A percentile compares a stretch with the other conserved stretches of the same genome.
Conservation (phyloP, 768 basidiomycete genomes). For the Kwoniella botswanensis region DNA sequence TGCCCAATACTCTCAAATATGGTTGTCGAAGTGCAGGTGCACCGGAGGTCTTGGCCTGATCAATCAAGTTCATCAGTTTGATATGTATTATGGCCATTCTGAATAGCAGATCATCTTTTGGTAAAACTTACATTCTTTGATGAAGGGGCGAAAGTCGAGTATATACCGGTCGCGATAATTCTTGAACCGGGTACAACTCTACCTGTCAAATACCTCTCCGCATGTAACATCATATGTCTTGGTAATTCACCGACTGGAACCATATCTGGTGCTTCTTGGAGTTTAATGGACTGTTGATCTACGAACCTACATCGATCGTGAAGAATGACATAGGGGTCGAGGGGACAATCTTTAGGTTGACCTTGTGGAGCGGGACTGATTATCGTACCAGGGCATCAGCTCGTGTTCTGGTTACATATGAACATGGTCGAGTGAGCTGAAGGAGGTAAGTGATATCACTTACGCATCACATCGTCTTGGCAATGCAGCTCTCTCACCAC, state of each 20-base stretch:
- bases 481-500: slow-evolving; percentile 79
- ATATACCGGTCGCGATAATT: slow-evolving; percentile 92
- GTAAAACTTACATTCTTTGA: slow-evolving; percentile 65
- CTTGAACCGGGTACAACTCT: slow-evolving; percentile 95
- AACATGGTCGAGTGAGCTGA: neutral
- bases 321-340: slow-evolving; percentile 94
- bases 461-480: slow-evolving; percentile 84
- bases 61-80: neutral
- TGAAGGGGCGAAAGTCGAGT: slow-evolving; percentile 89
- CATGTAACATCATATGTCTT: slow-evolving; percentile 88
- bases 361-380: slow-evolving; percentile 68
- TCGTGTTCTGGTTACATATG: neutral
- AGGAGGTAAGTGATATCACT: slow-evolving; percentile 25
- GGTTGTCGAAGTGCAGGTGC: slow-evolving; percentile 89
- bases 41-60: slow-evolving; percentile 64
- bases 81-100: neutral
- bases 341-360: slow-evolving; percentile 90
- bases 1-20: slow-evolving; percentile 88
- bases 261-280: slow-evolving; percentile 99
- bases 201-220: slow-evolving; percentile 83
- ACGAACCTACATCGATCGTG: slow-evolving; percentile 93
- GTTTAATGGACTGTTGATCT: slow-evolving; percentile 93
- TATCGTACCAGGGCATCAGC: slow-evolving; percentile 6
- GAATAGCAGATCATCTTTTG: neutral
- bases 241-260: slow-evolving; percentile 98